Conservation (phyloP, 2,329 filamentous ascomycete genomes). For the Ceratocystis diversiconidia region DNA sequence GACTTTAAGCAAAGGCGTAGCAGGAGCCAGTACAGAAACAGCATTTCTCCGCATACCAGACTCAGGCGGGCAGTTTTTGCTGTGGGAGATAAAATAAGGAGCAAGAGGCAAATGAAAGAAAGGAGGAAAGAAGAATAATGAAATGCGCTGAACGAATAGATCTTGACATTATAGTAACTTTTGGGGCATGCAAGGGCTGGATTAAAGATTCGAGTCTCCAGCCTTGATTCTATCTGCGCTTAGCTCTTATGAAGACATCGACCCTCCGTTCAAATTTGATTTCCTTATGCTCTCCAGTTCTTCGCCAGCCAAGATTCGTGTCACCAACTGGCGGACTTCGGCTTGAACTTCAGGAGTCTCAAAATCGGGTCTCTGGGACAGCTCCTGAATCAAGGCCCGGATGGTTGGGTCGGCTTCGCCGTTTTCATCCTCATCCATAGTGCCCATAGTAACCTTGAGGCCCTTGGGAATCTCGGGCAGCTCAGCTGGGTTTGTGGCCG, state of each 20-base stretch:
- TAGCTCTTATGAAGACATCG: background rate
- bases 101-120: background rate
- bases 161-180: background rate
- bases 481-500: background rate
- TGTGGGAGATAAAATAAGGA: constrained; percentile 41
- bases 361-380: constrained; percentile 74
- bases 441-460: constrained; percentile 62
- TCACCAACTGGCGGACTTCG: constrained; percentile 62
- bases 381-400: constrained; percentile 70
- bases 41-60: constrained; percentile 39
- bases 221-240: background rate
- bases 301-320: constrained; percentile 61
- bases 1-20: constrained; percentile 33
- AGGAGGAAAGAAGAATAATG: background rate
- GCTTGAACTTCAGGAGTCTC: constrained; percentile 65
- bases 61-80: constrained; percentile 36
- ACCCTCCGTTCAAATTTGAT: background rate
- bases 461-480: constrained; percentile 45
- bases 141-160: background rate
- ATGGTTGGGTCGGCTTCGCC: constrained; percentile 64
- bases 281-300: constrained; percentile 35
- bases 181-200: background rate
- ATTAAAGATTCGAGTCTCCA: too few relatives aligned
- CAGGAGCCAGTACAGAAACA: constrained; percentile 34
- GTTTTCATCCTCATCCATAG: constrained; percentile 45